Evolutionary conservation across 768 basidiomycete species (phyloP), one percentile per base, ranked within the genome.

Genomic region (Phlebiopsis flavidoalba): DNA sequence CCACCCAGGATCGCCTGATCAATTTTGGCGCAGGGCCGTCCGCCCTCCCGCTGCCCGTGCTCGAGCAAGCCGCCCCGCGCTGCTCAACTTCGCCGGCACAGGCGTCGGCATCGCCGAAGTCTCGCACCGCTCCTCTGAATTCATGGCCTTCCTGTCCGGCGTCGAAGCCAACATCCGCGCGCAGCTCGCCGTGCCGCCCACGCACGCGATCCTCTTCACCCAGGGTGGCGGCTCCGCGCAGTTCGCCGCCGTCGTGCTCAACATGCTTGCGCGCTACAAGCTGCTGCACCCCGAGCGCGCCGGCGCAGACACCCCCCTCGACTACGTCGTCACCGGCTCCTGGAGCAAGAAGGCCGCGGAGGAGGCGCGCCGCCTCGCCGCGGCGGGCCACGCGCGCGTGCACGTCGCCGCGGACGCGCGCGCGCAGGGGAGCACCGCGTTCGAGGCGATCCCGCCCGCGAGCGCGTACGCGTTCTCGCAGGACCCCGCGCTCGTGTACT

Each of bases 1-100:
- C 31, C 31, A 54, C 63, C 40, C 52, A 67, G 61, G 60, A 35
- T 48, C 81, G 93, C 57, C 80, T 86, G 37, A 82, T 89, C 70
- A 98, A 99, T 79, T 93, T 98, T 73, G 91, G 93, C 54, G 89
- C 97, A 55, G 97, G 97, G 0, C 97, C 97, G 15, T 97, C 95
- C 19, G 88, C 91, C 0, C 80, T 99, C 46, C 97, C 97, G 15
- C 81, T 86, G n/a, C 77, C 85, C 3, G 93, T 98, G 33, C 84
- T 99, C 57, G 75, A 87, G 66, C 85, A 95, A 71, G 93, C 95
- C 1, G 82, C 89, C 76, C 82, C 63, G 93, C 90, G 15, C 80
- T 98, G n/a, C 77, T 99, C 67, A 90, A 98, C 79, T 98, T 93
- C 74, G 79, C 88, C 59, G 81, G 81, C 51, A 95, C 92, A 2